Conservation (phyloP, 257 asterid species). For the Solanum etuberosum region DNA sequence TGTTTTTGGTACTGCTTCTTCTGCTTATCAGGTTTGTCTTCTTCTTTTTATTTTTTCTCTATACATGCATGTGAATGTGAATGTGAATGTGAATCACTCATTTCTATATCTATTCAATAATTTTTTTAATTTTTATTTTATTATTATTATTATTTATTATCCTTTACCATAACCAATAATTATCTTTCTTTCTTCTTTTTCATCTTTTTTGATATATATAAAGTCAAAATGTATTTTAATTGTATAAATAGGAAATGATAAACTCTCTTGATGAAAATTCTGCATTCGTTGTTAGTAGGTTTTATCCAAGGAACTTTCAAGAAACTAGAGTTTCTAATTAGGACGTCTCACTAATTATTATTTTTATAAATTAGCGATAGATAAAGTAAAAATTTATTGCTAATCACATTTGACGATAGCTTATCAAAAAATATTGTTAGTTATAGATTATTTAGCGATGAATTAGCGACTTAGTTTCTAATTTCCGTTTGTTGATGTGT, state of each 20-base stretch:
- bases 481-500: background rate
- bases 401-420: background rate
- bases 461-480: background rate
- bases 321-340: background rate
- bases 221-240: background rate
- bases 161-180: background rate
- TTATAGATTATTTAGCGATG: background rate
- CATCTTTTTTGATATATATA: background rate
- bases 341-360: background rate
- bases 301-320: background rate
- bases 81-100: background rate
- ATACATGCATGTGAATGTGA: background rate
- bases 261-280: background rate
- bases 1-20: constrained; percentile 89
- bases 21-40: constrained; percentile 66
- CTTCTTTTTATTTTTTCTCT: background rate
- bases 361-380: background rate
- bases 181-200: background rate
- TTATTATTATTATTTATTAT: background rate
- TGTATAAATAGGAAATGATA: background rate
- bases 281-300: accelerated
- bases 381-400: background rate
- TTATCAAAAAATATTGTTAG: background rate
- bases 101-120: background rate
- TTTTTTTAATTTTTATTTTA: background rate